Conservation (phyloP, 2,329 filamentous ascomycete genomes). For the Colletotrichum coccodes region DNA sequence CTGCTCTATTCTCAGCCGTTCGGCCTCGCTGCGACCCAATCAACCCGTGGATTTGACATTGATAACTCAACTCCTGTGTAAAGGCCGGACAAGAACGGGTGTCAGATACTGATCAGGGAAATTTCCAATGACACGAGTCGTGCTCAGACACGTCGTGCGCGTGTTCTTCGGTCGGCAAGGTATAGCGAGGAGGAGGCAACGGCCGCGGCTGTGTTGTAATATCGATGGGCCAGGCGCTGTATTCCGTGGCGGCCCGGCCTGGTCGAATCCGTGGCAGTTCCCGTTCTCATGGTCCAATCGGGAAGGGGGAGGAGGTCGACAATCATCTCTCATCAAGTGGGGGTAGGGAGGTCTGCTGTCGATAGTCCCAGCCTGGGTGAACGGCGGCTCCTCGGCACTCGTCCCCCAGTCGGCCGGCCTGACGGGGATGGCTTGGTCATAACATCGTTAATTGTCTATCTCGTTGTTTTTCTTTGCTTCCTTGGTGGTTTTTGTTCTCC, state of each 20-base stretch:
- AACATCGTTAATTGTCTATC: constrained; percentile 27
- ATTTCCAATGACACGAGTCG: neutral
- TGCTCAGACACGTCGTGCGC: neutral
- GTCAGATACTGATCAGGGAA: neutral
- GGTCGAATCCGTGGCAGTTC: too few relatives aligned
- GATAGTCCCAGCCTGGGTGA: neutral
- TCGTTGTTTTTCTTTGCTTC: neutral
- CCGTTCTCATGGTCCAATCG: neutral
- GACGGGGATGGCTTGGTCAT: constrained; percentile 6
- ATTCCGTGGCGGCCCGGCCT: neutral
- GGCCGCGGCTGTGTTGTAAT: too few relatives aligned
- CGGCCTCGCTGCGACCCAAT: accelerated
- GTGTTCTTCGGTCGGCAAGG: neutral
- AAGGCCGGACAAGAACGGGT: neutral
- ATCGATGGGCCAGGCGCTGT: neutral
- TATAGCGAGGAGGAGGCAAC: neutral
- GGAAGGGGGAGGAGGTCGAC: too few relatives aligned
- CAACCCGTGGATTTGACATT: too few relatives aligned
- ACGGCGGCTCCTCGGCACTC: neutral
- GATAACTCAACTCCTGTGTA: neutral
- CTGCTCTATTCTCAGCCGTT: neutral
- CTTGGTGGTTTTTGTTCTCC: too few relatives aligned
- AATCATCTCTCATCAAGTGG: neutral
- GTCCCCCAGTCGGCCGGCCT: too few relatives aligned
- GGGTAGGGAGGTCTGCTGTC: neutral